These are phyloP conservation scores for Caloboletus firmus DNA, from an alignment of 1,284 basidiomycete species.

Conservation along the genomic window DNA sequence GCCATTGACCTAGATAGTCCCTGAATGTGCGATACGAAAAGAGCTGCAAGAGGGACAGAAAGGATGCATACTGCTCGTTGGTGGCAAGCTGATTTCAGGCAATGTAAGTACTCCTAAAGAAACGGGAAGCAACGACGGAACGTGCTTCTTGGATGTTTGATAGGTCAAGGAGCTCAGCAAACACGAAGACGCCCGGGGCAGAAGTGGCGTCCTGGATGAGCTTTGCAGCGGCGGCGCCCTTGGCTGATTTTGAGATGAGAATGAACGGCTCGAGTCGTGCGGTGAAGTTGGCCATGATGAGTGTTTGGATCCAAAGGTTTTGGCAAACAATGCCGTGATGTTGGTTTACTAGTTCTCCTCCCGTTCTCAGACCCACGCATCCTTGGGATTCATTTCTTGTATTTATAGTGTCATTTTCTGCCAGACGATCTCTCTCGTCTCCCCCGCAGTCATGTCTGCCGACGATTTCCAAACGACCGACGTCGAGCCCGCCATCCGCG, in stretches of 20 bases:
- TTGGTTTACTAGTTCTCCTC: background rate
- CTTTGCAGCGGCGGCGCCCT: constrained; percentile 89
- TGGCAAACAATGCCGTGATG: background rate
- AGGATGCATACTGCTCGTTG: constrained; percentile 61
- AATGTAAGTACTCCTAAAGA: constrained; percentile 4
- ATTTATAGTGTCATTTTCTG: constrained; percentile 14
- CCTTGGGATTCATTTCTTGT: constrained; percentile 13
- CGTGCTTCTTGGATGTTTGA: constrained; percentile 81
- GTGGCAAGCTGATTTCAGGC: constrained; percentile 53
- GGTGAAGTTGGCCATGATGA: constrained; percentile 45
- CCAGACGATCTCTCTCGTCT: background rate
- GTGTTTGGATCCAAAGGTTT: constrained; percentile 18
- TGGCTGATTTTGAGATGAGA: constrained; percentile 85
- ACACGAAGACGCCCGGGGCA: constrained; percentile 87
- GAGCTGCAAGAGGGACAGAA: constrained; percentile 68
- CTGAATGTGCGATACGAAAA: constrained; percentile 87
- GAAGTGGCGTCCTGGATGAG: constrained; percentile 83
- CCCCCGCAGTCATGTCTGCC: constrained; percentile 17
- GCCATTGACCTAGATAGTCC: constrained; percentile 65
- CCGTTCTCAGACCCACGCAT: constrained; percentile 21
- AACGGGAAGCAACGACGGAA: background rate
- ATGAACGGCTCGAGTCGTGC: constrained; percentile 84
- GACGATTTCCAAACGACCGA: constrained; percentile 19
- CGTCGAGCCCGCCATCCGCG: constrained; percentile 54
- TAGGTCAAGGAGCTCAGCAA: constrained; percentile 82